A percentile compares a stretch with the other conserved stretches of the same genome.
phyloP scores from a whole-genome alignment of 2,329 filamentous ascomycete genomes.

The Cladosporium sp. region DNA sequence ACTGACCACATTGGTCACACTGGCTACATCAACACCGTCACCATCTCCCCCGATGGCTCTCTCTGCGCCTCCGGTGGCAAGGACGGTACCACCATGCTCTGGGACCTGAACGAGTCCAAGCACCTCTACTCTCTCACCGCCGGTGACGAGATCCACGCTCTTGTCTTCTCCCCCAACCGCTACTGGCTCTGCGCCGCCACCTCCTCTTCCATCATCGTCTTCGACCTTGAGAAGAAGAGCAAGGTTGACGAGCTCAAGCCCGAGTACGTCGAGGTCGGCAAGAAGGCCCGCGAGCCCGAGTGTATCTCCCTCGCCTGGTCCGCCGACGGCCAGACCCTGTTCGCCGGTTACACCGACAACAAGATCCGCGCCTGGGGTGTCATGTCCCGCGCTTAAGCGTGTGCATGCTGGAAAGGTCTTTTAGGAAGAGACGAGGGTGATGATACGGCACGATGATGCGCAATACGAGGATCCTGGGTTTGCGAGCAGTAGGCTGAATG shows the following conservation, averaged over 20 bases:
- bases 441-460: slow-evolving; percentile 33
- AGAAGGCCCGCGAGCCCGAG: slow-evolving; percentile 99
- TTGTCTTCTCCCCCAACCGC: slow-evolving; percentile 99
- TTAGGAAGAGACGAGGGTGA: slow-evolving; percentile 7
- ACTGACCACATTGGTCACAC: slow-evolving; percentile 99
- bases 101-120: slow-evolving; percentile 99
- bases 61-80: slow-evolving; percentile 99
- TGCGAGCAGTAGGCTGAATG: slow-evolving; percentile 22
- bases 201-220: slow-evolving; percentile 98
- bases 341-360: slow-evolving; percentile 99
- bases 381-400: slow-evolving; percentile 69
- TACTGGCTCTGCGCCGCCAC: slow-evolving; percentile 99
- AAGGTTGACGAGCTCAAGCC: slow-evolving; percentile 99
- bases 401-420: slow-evolving; percentile 7
- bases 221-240: slow-evolving; percentile 99
- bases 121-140: slow-evolving; percentile 99
- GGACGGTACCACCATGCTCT: slow-evolving; percentile 99
- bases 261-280: slow-evolving; percentile 90
- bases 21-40: slow-evolving; percentile 99
- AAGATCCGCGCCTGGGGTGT: slow-evolving; percentile 97
- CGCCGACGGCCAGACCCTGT: slow-evolving; percentile 97
- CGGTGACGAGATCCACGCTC: slow-evolving; percentile 99
- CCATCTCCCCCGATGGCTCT: slow-evolving; percentile 98
- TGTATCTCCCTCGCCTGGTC: slow-evolving; percentile 96
- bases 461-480: slow-evolving; percentile 33